Conservation (phyloP, 441 rosid genomes). For the Populus hybrid region DNA sequence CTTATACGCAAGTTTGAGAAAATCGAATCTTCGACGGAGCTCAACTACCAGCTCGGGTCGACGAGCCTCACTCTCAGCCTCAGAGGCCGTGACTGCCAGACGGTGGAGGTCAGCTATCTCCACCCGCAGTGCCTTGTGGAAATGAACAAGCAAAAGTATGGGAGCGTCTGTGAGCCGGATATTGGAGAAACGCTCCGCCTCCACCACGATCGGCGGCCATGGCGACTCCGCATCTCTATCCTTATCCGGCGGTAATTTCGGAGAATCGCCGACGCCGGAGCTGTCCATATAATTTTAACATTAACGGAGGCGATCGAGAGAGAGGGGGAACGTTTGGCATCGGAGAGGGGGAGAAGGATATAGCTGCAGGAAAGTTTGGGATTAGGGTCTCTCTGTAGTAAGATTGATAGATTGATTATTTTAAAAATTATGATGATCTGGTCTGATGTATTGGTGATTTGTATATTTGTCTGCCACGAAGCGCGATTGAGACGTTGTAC, state of each 20-base stretch:
- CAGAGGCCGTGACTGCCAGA: conserved; percentile 34
- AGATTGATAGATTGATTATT: not conserved
- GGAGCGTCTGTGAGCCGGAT: conserved; percentile 57
- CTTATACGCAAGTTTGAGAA: conserved; percentile 57
- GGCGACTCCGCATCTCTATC: conserved; percentile 13
- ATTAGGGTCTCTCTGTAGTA: not conserved
- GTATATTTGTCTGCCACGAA: conserved; percentile 13
- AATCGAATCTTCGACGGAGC: conserved; percentile 52
- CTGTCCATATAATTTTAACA: conserved; percentile 33
- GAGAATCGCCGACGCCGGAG: conserved; percentile 16
- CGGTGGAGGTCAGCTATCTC: conserved; percentile 55
- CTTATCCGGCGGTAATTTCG: conserved; percentile 31
- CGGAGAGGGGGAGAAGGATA: conserved; percentile 4
- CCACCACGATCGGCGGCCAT: conserved; percentile 14
- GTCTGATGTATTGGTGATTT: not conserved
- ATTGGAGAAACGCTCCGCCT: conserved; percentile 8
- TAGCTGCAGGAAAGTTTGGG: not conserved
- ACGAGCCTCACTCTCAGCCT: conserved; percentile 18
- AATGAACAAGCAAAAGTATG: conserved; percentile 51
- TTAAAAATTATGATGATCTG: not conserved
- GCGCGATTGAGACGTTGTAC: conserved; percentile 25
- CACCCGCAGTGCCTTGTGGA: conserved; percentile 63
- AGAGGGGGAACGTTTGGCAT: conserved; percentile 43
- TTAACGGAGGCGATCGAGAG: conserved; percentile 19
- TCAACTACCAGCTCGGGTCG: conserved; percentile 28